Evolutionary conservation across 108 stramenopile species (phyloP), one percentile per base, ranked within the genome.

Genomic region (Nannochloropsis granulata): DNA sequence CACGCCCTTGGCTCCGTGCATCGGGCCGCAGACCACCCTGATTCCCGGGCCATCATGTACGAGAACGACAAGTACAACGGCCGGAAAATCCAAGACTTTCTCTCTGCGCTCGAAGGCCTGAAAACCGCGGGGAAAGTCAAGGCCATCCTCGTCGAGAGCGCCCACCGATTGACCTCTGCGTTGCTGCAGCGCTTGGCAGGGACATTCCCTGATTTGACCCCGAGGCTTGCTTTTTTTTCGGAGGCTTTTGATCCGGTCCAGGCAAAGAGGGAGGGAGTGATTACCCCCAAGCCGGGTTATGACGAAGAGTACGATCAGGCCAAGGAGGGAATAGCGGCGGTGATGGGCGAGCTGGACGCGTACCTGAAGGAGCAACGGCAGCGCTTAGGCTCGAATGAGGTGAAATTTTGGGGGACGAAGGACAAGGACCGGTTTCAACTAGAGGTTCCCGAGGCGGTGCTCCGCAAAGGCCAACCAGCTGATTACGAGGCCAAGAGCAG

Each of bases 351-450:
- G 44, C 89, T 98, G 23, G 92, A 95, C 23, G 91, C 84, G 14
- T 96, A 90, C 42, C 90, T 96, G 87, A 91, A 94, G 82, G 44
- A 86, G 44, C 44, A 86, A 23, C 85, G 85, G 14, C 94, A 89
- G 94, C 94, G 84, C 79, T 87, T 24, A 71, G 83, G 26, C 56
- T 93, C 78, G 88, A 91, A 45, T 44, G 87, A 42, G 91, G 93
- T 78, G 81, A 86, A 78, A n/a, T 91, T 85, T 44, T 89, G 81
- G 21, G 89, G 91, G 14, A 82, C 84, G 12, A 96, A 94, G 79
- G 93, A 93, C 25, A 98, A 97, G 89, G 99, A 99, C 90, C 96
- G 97, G 79, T 99, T 95, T 83, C 86, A 92, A 44, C 82, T 99
- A 13, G 85, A 93, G 45, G 97, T 99, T 23, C 98, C 98, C 24